Evolutionary conservation across 495 filamentous ascomycete genomes (phyloP), one percentile per base, ranked within the genome.

Genomic region (Aspergillus sclerotioniger): DNA sequence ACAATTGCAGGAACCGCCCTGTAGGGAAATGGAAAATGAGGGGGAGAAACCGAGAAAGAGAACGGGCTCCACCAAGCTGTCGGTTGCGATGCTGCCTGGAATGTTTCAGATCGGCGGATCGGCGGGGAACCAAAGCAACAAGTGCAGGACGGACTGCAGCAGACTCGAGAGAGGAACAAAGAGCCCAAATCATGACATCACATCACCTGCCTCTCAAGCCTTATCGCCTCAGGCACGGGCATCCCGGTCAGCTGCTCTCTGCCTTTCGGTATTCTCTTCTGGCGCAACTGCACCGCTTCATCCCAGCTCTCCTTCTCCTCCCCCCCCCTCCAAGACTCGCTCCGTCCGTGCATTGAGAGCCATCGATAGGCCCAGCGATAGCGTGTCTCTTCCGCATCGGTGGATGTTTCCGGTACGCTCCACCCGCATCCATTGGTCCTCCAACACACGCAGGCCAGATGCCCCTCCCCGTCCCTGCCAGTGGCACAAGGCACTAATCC

Each of bases 91-190:
- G 28, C 47, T 50, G 47, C 47, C 47, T 50, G 47, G 47, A 32
- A 16, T 8, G 25, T 50, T 50, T 17, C 47, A 50, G 47, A 50
- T 50, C 25, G 15, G 28, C 25, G 25, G 47, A 50, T 50, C 47
- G 47, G 21, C 28, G 17, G 16, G 25, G 16, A 25, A 25, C 47
- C 28, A 12, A 16, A 50, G 47, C 25, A 6, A 15, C 12, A n/a
- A 31, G 47, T 31, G 47, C 12, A 41, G 37, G n/a, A n/a, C n/a
- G n/a, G n/a, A n/a, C n/a, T n/a, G n/a, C n/a, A n/a, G n/a, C n/a
- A n/a, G n/a, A n/a, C n/a, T n/a, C 8, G n/a, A 41, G 37, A 12
- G 12, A n/a, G 37, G n/a, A 15, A n/a, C n/a, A n/a, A n/a, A 15
- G 13, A 41, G 13, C 37, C 15, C 12, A n/a, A 41, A 41, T 41